phyloP scores from a whole-genome alignment of 2,329 filamentous ascomycete species.

The Trichoderma gracile region DNA sequence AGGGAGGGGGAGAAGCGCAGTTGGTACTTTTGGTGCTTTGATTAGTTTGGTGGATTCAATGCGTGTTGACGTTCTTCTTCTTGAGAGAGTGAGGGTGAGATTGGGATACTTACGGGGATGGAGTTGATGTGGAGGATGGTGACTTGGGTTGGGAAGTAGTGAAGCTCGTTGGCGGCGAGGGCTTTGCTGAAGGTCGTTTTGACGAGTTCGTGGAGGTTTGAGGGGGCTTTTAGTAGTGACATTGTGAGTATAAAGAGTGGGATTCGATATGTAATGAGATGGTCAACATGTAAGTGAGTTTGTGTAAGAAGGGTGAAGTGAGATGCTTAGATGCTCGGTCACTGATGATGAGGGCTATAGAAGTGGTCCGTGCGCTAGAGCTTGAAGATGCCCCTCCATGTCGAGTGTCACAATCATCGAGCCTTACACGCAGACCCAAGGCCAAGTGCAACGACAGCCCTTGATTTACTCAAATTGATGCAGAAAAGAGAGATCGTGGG shows the following conservation, averaged over 20 bases:
- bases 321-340: too few relatives aligned
- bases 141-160: conserved; percentile 57
- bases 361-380: conserved; percentile 15
- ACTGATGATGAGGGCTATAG: neutral
- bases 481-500: neutral
- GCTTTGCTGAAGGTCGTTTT: conserved; percentile 52
- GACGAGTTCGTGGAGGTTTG: conserved; percentile 54
- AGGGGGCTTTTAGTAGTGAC: conserved; percentile 43
- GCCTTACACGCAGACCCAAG: neutral
- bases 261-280: neutral
- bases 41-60: too few relatives aligned
- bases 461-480: neutral
- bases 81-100: neutral
- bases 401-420: neutral
- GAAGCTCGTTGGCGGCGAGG: conserved; percentile 49
- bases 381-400: conserved; percentile 2
- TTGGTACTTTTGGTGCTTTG: conserved; percentile 71
- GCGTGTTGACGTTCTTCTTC: too few relatives aligned
- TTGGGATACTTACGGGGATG: conserved; percentile 42
- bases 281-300: neutral
- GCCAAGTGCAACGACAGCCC: neutral
- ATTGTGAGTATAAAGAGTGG: conserved; percentile 33
- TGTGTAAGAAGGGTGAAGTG: neutral
- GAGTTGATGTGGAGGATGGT: conserved; percentile 47
- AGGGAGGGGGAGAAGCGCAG: conserved; percentile 69